Evolutionary conservation across 305 asterid species (phyloP), one percentile per base, ranked within the genome.

Genomic region (Solanum aculeatissimum): DNA sequence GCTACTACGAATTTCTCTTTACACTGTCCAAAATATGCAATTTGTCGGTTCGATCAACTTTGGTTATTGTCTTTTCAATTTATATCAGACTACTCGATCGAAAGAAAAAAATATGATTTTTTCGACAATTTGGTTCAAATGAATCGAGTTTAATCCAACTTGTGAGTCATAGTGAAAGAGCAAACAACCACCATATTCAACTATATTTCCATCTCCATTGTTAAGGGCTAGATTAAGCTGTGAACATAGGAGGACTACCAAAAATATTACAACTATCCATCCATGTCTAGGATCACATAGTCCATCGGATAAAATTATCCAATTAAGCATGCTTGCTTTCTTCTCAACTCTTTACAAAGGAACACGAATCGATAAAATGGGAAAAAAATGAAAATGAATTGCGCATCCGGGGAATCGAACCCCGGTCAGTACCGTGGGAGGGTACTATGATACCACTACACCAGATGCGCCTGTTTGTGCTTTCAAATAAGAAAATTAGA

Each of bases 331-430:
- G 40, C 40, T 35, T 3, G 3, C 40, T 35, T 35, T 35, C 40
- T 35, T 35, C 40, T 35, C 7, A 35, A 35, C 40, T 35, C 40
- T 35, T 35, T 35, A 35, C 2, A 40, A 40, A 40, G 8, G 43
- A 40, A 40, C 8, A 1, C 43, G 12, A 57, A n/a, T 57, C 70
- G 11, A 12, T 45, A 21, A 66, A 14, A 29, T 29, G 21, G 40
- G 7, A 3, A 65, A 65, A 14, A 8, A 19, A 55, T 7, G 16
- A 51, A 51, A 15, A 4, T 0, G 0, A 47, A 8, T 9, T 86
- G 89, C 85, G 85, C 89, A 87, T 84, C 89, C 84, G 19, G 84
- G 89, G 87, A 87, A 87, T 81, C 87, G 84, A 87, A 87, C 87
- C 89, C 87, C 35, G 85, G 81, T 87, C 87, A 87, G 84, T 84